phyloP scores from a whole-genome alignment of 1,139 yeast species.

The Candida sp. region DNA sequence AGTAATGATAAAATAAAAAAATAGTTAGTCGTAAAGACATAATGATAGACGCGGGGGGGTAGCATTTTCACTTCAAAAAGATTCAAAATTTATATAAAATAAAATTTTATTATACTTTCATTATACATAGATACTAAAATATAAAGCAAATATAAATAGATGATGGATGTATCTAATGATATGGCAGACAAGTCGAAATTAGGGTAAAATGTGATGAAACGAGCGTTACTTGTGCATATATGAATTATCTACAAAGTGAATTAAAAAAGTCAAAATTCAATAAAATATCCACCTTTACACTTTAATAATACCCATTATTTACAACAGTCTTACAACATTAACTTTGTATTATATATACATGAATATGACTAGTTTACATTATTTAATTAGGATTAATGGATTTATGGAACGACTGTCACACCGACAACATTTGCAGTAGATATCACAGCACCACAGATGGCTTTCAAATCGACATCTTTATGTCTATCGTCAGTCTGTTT shows the following conservation, averaged over 20 bases:
- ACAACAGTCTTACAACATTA: too few species aligned
- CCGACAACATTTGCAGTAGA: conserved; percentile 91
- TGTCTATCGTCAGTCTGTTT: conserved; percentile 86
- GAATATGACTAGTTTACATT: conserved; percentile 3
- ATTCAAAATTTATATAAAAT: neutral
- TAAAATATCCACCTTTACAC: too few species aligned
- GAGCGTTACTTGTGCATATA: too few species aligned
- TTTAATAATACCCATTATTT: too few species aligned
- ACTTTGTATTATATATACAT: neutral
- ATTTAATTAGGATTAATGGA: neutral
- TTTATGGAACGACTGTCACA: conserved; percentile 67
- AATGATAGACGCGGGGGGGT: neutral
- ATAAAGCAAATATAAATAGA: too few species aligned
- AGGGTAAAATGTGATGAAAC: too few species aligned
- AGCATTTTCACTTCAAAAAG: neutral
- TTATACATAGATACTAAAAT: neutral
- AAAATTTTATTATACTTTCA: neutral
- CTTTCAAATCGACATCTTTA: conserved; percentile 63
- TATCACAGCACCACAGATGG: conserved; percentile 77
- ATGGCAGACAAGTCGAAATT: too few species aligned
- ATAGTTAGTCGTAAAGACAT: neutral
- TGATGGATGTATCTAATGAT: too few species aligned
- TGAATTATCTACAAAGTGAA: too few species aligned
- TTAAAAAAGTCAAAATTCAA: too few species aligned
- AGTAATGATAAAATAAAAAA: conserved; percentile 17